phyloP scores from a whole-genome alignment of 495 filamentous ascomycete genomes.

The Penicillium paxilli region DNA sequence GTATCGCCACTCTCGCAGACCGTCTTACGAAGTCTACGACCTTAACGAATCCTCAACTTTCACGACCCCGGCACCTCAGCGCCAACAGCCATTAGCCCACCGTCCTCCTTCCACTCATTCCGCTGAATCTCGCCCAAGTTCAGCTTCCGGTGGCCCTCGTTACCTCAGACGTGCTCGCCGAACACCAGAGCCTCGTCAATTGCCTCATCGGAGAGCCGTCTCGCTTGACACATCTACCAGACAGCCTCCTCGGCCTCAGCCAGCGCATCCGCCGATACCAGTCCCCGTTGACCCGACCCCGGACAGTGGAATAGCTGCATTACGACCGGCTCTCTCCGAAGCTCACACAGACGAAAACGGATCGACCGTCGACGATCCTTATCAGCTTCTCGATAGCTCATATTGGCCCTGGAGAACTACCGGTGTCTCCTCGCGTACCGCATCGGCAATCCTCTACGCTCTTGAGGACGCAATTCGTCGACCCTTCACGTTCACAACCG shows the following conservation, averaged over 20 bases:
- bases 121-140: conserved; percentile 47
- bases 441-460: conserved; percentile 82
- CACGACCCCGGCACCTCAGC: conserved; percentile 57
- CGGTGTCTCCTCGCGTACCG: conserved; percentile 62
- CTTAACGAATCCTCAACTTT: conserved; percentile 51
- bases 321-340: conserved; percentile 38
- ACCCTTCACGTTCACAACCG: conserved; percentile 81
- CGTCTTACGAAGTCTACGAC: conserved; percentile 63
- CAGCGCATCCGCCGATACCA: conserved; percentile 31
- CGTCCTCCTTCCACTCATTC: conserved; percentile 32
- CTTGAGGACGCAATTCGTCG: conserved; percentile 88
- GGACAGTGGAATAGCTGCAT: conserved; percentile 25
- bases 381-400: conserved; percentile 35
- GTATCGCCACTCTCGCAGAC: conserved; percentile 38
- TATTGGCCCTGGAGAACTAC: conserved; percentile 57
- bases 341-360: conserved; percentile 41
- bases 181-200: conserved; percentile 27
- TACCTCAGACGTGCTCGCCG: conserved; percentile 52
- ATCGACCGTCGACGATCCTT: conserved; percentile 37
- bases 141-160: conserved; percentile 49
- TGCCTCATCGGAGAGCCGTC: conserved; percentile 36
- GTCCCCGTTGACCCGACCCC: conserved; percentile 24
- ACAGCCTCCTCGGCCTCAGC: conserved; percentile 15
- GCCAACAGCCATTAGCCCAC: conserved; percentile 55
- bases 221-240: conserved; percentile 28